Evolutionary conservation across 1,284 basidiomycete species (phyloP), one percentile per base, ranked within the genome.

Genomic region (Trichosporon coremiiforme): DNA sequence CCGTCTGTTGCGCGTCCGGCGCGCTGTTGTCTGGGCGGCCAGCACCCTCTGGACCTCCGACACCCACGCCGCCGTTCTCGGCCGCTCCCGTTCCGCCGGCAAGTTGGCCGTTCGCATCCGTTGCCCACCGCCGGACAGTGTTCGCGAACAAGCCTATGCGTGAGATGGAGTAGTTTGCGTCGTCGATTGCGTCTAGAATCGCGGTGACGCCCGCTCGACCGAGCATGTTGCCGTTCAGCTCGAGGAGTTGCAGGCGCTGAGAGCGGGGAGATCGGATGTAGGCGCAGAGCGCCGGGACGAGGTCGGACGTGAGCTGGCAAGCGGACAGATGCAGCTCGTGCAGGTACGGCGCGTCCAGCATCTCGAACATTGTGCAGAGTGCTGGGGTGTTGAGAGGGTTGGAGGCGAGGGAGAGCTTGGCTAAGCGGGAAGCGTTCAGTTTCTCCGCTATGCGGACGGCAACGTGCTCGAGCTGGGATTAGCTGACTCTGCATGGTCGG

Each of bases 201-300:
- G 70, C 50, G 4, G 68, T 67, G 1, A 81, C 76, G 10, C 77
- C 78, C 4, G 66, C 63, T 0, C 64, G 70, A 0, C 80, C 79
- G 22, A 82, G 71, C 6, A 68, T 60, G 68, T 82, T 82, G 13
- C 75, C 79, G 71, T 82, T 80, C 57, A 82, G 70, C 64, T 80
- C 76, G 17, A 82, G 72, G 6, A 68, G 62, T 35, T 76, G 73
- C 17, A 81, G 67, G 15, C 72, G 70, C 31, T 78, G 74, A 9
- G 69, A 75, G 15, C 78, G 75, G 7, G 71, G 65, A 1, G 74
- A 75, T 17, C 66, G 47, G 31, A 82, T 66, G 57, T 70, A 76
- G 9, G 67, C 45, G n/a, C 73, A 67, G n/a, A 80, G 71, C 7
- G 74, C 38, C 0, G 65, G 65, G 0, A 74, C 73, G 2, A 69